Evolutionary conservation across 176 grass and related monocot species (phyloP), one percentile per base, ranked within the genome.

Genomic region (Thalia dealbata): DNA sequence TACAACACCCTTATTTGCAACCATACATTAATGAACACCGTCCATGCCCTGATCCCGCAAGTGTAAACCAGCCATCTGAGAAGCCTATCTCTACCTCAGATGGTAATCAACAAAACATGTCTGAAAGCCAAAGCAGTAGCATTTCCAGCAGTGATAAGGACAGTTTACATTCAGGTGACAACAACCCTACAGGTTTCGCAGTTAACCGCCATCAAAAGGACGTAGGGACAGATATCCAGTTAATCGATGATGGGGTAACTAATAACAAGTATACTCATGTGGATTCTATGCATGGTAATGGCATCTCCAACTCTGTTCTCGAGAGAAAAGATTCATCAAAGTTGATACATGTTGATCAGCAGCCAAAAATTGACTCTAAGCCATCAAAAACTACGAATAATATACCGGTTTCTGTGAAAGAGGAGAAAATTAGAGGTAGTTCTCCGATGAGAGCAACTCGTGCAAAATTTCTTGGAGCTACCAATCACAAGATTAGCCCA

Each of bases 61-160:
- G 78, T 81, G 56, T 75, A 29, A 48, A 76, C 64, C 81, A 50
- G 55, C 80, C 81, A 6, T 82, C 61, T 3, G 86, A 86, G 78
- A 92, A 89, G 86, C 64, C 83, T 51, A 74, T 82, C 18, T 58
- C 70, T 24, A 70, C 71, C 67, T 86, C 92, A 75, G 71, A 65
- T 30, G 76, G 69, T 71, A 82, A 76, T 81, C 84, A 82, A 67
- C 90, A 25, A 62, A 93, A 83, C 78, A 95, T 99, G 88, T 95
- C 85, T 61, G 83, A 85, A 52, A 99, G 88, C 73, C 90, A 91
- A 75, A 86, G 71, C 58, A 89, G 90, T 67, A 99, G 85, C 73
- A 76, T 91, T 75, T 99, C 83, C 69, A 83, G 90, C 51, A 95
- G 85, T 73, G 87, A 99, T 78, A 75, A 84, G 75, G 95, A 99